Evolutionary conservation across 1,284 basidiomycete genomes (phyloP).

Genomic region (Phylloporus sp.): DNA sequence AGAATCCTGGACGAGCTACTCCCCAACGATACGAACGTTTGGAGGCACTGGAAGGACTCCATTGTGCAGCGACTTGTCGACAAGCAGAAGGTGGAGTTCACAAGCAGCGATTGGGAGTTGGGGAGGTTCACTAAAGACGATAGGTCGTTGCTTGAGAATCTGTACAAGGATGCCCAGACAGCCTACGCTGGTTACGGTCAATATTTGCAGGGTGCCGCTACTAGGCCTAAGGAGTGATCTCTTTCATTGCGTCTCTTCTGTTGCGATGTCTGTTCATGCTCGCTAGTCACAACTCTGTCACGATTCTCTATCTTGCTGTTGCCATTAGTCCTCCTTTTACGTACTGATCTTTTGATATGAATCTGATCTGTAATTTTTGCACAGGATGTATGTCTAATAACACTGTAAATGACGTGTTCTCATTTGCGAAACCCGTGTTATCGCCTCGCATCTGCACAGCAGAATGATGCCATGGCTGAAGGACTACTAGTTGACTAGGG

Average conservation of each 20-base stretch:
- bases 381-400: no score
- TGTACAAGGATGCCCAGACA: slow-evolving; percentile 33
- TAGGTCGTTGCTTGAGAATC: slow-evolving; percentile 25
- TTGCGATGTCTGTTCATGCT: no score
- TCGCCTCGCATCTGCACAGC: no score
- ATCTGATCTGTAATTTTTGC: no score
- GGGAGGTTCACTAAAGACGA: slow-evolving; percentile 24
- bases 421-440: no score
- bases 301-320: no score
- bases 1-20: slow-evolving; percentile 38
- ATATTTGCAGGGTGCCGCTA: not conserved
- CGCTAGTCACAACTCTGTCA: no score
- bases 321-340: no score
- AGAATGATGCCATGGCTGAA: no score
- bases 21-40: slow-evolving; percentile 42
- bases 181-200: slow-evolving; percentile 29
- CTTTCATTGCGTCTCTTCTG: not conserved
- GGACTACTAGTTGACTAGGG: no score
- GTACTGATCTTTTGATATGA: no score
- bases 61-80: slow-evolving; percentile 22
- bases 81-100: slow-evolving; percentile 36
- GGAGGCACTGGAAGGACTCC: slow-evolving; percentile 36
- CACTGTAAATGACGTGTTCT: no score
- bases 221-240: slow-evolving; percentile 12
- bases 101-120: slow-evolving; percentile 34